These are phyloP conservation scores for Colletotrichum limetticola DNA, from an alignment of 2,329 filamentous ascomycete species.

Conservation along the genomic window DNA sequence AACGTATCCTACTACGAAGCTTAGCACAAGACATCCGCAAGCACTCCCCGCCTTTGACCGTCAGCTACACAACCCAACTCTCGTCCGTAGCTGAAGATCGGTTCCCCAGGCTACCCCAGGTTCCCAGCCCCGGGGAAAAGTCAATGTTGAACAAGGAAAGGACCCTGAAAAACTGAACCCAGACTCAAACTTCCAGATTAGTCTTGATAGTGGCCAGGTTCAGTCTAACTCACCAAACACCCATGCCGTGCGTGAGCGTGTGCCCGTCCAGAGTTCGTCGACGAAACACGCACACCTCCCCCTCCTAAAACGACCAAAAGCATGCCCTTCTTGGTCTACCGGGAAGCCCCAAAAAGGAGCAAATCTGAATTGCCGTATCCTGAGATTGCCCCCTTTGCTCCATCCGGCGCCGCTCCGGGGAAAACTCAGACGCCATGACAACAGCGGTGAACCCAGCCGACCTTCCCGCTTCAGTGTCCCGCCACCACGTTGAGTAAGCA, in stretches of 20 bases:
- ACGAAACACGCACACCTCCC: slow-evolving; percentile 27
- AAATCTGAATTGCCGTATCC: not conserved
- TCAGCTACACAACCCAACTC: not conserved
- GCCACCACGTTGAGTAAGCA: not conserved
- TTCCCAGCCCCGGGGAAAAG: not conserved
- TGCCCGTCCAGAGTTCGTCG: slow-evolving; percentile 6
- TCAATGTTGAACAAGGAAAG: not conserved
- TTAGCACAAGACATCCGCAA: slow-evolving; percentile 4
- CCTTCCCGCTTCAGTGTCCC: not conserved
- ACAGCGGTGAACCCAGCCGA: slow-evolving; percentile 30
- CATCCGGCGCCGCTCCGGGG: slow-evolving; percentile 14
- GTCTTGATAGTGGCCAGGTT: not conserved
- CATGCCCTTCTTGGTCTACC: slow-evolving; percentile 3
- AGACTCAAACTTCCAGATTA: not conserved
- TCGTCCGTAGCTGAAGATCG: not conserved
- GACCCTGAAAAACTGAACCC: slow-evolving; percentile 6
- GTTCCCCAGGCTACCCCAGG: not conserved
- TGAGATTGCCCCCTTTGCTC: not conserved
- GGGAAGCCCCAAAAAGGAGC: not conserved
- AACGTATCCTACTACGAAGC: not conserved
- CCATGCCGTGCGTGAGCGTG: not conserved
- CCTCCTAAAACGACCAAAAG: not conserved
- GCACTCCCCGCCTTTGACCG: not conserved
- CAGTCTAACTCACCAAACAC: not conserved
- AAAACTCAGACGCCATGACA: slow-evolving; percentile 21